Evolutionary conservation across 225 moss, liverwort and hornwort species (phyloP).

Genomic region (Pseudoscleropodium purum): DNA sequence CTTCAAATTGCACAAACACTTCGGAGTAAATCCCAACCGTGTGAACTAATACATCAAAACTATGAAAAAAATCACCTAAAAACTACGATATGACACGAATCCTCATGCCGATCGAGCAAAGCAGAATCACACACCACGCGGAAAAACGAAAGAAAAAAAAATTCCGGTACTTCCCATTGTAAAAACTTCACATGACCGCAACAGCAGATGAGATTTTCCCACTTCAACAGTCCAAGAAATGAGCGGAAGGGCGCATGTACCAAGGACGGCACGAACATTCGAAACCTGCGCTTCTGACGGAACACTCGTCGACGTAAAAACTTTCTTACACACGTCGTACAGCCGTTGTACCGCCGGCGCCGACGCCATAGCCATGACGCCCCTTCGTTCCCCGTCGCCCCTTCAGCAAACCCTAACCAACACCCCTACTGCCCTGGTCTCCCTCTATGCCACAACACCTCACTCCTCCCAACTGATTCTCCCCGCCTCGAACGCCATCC

Average conservation of each 20-base stretch:
- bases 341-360: slow-evolving; percentile 71
- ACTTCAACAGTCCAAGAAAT: background rate
- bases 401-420: background rate
- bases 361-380: slow-evolving; percentile 31
- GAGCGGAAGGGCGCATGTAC: background rate
- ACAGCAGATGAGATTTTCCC: background rate
- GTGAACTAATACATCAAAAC: background rate
- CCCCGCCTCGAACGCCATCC: background rate
- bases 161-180: background rate
- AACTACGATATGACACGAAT: background rate
- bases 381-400: background rate
- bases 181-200: no score
- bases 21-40: background rate
- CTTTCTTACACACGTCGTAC: slow-evolving; percentile 80
- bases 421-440: background rate
- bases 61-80: background rate
- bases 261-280: slow-evolving; percentile 60
- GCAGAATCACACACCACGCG: background rate
- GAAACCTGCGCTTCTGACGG: slow-evolving; percentile 64
- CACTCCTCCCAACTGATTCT: background rate
- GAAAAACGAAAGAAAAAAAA: background rate
- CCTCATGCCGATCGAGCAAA: background rate
- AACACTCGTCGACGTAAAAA: slow-evolving; percentile 53
- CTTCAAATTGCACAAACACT: background rate
- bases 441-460: background rate